phyloP scores from a whole-genome alignment of 73 alveolate species.

The Urostyla sp. region DNA sequence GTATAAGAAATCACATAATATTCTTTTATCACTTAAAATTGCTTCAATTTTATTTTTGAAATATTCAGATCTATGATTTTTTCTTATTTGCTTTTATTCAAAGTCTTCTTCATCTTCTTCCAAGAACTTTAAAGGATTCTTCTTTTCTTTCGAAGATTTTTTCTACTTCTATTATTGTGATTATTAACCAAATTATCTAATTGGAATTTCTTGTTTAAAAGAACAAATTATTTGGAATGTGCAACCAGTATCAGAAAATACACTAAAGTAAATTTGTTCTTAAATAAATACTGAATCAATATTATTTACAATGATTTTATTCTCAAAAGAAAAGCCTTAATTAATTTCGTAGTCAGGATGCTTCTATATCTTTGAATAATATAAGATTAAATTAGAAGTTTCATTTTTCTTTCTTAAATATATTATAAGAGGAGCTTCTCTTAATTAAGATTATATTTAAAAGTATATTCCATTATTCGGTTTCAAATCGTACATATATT shows the following conservation, averaged over 20 bases:
- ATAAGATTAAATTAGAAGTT: neutral
- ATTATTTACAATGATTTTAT: neutral
- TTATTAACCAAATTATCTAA: constrained; percentile 10
- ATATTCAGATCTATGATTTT: constrained; percentile 25
- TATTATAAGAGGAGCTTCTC: constrained; percentile 23
- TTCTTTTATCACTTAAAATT: constrained; percentile 14
- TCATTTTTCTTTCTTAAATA: constrained; percentile 20
- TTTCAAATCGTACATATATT: neutral
- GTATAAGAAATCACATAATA: neutral
- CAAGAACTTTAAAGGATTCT: constrained; percentile 24
- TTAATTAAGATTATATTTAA: neutral
- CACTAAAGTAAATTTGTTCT: constrained; percentile 7
- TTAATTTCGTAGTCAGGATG: constrained; percentile 49
- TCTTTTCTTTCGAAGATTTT: neutral
- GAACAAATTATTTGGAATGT: constrained; percentile 5
- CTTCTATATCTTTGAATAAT: constrained; percentile 27
- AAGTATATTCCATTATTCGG: constrained; percentile 35
- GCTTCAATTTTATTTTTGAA: constrained; percentile 39
- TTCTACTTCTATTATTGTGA: neutral
- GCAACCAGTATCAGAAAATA: constrained; percentile 42
- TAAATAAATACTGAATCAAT: neutral
- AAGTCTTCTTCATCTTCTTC: constrained; percentile 41
- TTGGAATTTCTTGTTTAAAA: constrained; percentile 19
- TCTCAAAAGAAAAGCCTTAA: neutral
- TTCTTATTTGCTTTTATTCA: constrained; percentile 3